phyloP scores from a whole-genome alignment of 352 stramenopile genomes.

The Pythium aquatile region DNA sequence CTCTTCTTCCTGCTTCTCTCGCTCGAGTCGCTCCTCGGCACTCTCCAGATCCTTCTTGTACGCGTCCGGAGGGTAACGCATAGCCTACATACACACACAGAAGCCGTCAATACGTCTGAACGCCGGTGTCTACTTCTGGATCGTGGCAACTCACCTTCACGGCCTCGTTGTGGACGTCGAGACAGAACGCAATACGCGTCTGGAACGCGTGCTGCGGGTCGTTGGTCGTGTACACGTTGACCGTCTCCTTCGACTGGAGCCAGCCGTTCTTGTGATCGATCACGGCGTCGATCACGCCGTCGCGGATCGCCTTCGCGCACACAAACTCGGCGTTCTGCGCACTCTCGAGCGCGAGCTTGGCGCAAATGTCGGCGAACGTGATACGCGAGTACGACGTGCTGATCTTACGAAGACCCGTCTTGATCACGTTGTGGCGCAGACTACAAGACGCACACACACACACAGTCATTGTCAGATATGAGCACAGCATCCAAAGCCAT shows the following conservation, averaged over 20 bases:
- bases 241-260: conserved; percentile 89
- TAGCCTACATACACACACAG: conserved; percentile 47
- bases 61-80: conserved; percentile 97
- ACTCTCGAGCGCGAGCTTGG: conserved; percentile 92
- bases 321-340: conserved; percentile 96
- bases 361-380: conserved; percentile 90
- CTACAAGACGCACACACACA: conserved; percentile 23
- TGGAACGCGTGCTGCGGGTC: conserved; percentile 96
- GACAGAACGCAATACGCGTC: conserved; percentile 96
- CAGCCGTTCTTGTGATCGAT: conserved; percentile 96
- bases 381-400: conserved; percentile 95
- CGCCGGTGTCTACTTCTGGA: too few species aligned
- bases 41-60: conserved; percentile 97
- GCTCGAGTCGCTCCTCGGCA: conserved; percentile 87
- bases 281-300: conserved; percentile 98
- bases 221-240: conserved; percentile 91
- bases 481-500: neutral
- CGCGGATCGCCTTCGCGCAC: conserved; percentile 97
- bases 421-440: conserved; percentile 98
- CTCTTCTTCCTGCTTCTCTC: conserved; percentile 93
- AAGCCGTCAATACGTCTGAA: neutral
- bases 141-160: conserved; percentile 72
- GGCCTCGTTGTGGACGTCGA: conserved; percentile 98
- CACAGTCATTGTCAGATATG: neutral
- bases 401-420: conserved; percentile 97